Evolutionary conservation across 1,284 basidiomycete species (phyloP).

Genomic region (Neotropicomus parvogracilis): DNA sequence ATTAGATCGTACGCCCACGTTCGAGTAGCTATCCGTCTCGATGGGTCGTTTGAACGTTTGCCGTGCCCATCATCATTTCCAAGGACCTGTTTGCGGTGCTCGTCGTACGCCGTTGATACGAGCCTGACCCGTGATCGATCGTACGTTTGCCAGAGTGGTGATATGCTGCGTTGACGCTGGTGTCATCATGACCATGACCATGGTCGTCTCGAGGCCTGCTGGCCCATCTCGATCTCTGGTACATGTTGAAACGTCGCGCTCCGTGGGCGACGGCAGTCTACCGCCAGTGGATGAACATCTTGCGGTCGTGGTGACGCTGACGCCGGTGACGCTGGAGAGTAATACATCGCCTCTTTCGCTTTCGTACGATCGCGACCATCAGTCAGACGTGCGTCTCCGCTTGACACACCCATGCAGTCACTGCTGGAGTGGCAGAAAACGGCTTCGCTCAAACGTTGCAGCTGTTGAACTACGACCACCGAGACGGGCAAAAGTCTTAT

Average conservation of each 20-base stretch:
- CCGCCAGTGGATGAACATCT: constrained; percentile 3
- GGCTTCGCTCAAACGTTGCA: too few species aligned
- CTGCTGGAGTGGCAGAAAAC: too few species aligned
- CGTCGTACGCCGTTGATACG: background rate
- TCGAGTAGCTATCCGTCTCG: constrained; percentile 5
- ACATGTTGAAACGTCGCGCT: background rate
- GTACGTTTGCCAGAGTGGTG: too few species aligned
- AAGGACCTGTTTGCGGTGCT: constrained; percentile 5
- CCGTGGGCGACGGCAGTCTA: background rate
- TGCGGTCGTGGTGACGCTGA: background rate
- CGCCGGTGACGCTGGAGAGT: too few species aligned
- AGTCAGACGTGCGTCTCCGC: background rate
- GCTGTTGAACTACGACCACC: too few species aligned
- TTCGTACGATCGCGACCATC: constrained; percentile 4
- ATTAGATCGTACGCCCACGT: too few species aligned
- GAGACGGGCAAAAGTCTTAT: constrained; percentile 3
- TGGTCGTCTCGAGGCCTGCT: background rate
- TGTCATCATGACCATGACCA: too few species aligned
- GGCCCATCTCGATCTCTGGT: constrained; percentile 6
- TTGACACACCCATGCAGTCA: constrained; percentile 9
- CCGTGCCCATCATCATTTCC: constrained; percentile 4
- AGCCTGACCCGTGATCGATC: constrained; percentile 13
- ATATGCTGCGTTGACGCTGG: too few species aligned
- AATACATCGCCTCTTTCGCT: constrained; percentile 4
- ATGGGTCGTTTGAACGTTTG: constrained; percentile 5